These are phyloP conservation scores for Metschnikowia gruessii DNA, from an alignment of 805 yeast genomes.

Conservation along the genomic window DNA sequence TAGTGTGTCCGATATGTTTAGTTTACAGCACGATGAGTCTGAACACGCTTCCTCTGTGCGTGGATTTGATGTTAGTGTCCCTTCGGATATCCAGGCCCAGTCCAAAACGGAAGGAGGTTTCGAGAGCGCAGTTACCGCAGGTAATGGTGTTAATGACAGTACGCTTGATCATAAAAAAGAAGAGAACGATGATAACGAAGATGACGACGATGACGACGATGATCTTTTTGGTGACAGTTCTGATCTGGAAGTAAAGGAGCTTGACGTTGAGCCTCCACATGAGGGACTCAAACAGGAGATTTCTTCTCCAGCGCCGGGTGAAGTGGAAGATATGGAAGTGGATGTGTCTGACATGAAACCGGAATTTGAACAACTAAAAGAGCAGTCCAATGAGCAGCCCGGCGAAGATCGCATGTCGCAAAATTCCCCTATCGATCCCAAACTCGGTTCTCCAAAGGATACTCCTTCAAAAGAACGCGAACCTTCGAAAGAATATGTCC, in stretches of 20 bases:
- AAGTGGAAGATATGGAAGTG: background rate
- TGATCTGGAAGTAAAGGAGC: constrained; percentile 11
- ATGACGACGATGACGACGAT: constrained; percentile 11
- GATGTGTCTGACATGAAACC: background rate
- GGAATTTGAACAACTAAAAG: background rate
- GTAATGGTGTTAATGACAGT: background rate
- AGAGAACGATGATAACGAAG: background rate
- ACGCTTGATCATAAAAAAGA: too few species aligned
- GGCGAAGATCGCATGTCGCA: too few species aligned
- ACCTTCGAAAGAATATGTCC: background rate
- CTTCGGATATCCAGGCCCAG: too few species aligned
- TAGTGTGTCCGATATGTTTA: constrained; percentile 4
- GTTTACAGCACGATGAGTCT: constrained; percentile 4
- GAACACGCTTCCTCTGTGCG: background rate
- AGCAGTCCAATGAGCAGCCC: too few species aligned
- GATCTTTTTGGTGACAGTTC: constrained; percentile 20
- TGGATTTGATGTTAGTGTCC: background rate
- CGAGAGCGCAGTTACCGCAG: background rate
- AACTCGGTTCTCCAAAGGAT: too few species aligned
- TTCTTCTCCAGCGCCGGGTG: background rate
- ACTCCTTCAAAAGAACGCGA: too few species aligned
- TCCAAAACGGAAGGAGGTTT: background rate
- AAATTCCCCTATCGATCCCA: too few species aligned
- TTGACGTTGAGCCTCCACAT: background rate
- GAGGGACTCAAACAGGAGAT: background rate